These are phyloP conservation scores for Sanghuangporus sanghuang DNA, from an alignment of 1,284 basidiomycete species.

Conservation along the genomic window DNA sequence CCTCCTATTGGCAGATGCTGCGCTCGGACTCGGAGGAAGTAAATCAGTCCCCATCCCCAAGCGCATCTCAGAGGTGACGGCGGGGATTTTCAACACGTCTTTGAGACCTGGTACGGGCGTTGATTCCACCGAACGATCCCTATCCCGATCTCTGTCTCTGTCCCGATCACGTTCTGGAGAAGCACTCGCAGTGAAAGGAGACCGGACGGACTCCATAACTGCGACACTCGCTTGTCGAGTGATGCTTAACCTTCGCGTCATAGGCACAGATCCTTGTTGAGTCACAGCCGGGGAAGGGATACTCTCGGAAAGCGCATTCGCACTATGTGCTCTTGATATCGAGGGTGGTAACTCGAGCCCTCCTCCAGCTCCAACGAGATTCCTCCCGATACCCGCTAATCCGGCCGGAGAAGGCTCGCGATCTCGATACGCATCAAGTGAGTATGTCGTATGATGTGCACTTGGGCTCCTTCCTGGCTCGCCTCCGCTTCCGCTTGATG, in stretches of 20 bases:
- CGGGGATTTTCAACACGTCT: slow-evolving; percentile 64
- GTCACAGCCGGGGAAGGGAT: slow-evolving; percentile 33
- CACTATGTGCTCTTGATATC: slow-evolving; percentile 19
- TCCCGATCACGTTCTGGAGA: slow-evolving; percentile 23
- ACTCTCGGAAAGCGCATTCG: slow-evolving; percentile 21
- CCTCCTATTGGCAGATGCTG: slow-evolving; percentile 42
- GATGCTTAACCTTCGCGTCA: slow-evolving; percentile 32
- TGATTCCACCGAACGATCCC: slow-evolving; percentile 19
- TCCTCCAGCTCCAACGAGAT: not conserved
- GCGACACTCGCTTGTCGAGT: slow-evolving; percentile 42
- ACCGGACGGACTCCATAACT: slow-evolving; percentile 35
- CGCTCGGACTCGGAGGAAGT: slow-evolving; percentile 72
- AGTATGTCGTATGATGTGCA: slow-evolving; percentile 18
- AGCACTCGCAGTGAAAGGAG: slow-evolving; percentile 39
- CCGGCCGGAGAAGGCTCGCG: slow-evolving; percentile 1
- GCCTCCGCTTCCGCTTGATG: slow-evolving; percentile 8
- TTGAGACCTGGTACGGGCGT: slow-evolving; percentile 55
- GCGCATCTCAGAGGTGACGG: slow-evolving; percentile 62
- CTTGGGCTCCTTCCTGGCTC: slow-evolving; percentile 5
- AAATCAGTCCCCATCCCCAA: slow-evolving; percentile 59
- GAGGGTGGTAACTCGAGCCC: slow-evolving; percentile 12
- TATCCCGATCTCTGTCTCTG: too few species aligned
- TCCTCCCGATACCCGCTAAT: not conserved
- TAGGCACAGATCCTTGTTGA: slow-evolving; percentile 9
- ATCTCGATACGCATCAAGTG: slow-evolving; percentile 13